Percentiles rank a stretch among this genome's conserved stretches.
Evolutionary conservation across 331 rosid species (phyloP).

Genomic region (Quercus tomentella): DNA sequence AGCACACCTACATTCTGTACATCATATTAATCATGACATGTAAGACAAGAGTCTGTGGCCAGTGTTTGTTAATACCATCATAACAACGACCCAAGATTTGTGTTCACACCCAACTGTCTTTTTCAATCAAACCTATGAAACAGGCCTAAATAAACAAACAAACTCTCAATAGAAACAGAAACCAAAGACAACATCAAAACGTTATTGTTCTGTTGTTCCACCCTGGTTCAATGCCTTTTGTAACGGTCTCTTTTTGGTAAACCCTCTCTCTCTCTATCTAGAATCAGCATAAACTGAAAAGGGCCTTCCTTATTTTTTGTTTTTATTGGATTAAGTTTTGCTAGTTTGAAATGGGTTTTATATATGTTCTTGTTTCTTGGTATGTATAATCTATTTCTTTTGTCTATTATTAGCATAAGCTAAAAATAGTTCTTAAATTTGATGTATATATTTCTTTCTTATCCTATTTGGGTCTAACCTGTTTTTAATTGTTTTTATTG

Average conservation of each 20-base stretch:
- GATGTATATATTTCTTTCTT: background rate
- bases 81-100: too few species aligned
- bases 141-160: too few species aligned
- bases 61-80: too few species aligned
- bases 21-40: too few species aligned
- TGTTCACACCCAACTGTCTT: too few species aligned
- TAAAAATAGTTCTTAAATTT: conserved; percentile 9
- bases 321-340: background rate
- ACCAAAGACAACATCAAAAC: conserved; percentile 11
- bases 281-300: background rate
- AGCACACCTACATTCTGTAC: too few species aligned
- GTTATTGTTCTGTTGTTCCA: conserved; percentile 13
- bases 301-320: background rate
- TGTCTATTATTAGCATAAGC: background rate
- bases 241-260: conserved; percentile 14
- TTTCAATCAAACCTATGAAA: too few species aligned
- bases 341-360: background rate
- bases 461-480: background rate
- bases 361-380: background rate
- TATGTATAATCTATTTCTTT: background rate
- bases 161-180: background rate
- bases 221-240: conserved; percentile 9
- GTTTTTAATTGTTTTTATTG: background rate
- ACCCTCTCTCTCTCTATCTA: background rate
- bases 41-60: too few species aligned